Base-by-base conservation (phyloP, 306 rosid genomes). In the Leucaena leucocephala region DNA sequence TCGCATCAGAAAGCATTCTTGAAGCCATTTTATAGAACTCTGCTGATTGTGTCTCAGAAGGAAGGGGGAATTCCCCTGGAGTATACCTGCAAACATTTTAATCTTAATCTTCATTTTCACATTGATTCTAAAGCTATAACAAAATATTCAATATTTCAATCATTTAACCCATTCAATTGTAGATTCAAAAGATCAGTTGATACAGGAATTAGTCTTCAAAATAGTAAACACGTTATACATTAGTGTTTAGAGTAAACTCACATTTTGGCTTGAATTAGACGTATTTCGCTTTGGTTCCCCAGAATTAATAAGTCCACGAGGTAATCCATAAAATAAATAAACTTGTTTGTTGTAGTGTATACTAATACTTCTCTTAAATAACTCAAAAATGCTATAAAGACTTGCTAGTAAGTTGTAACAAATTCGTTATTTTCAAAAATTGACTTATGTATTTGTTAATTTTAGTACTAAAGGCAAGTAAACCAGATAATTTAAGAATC, bases 21-120 rank as follows among this genome's bases (percentile, higher is more conserved):
- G 99, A 95, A 50, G 98, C 98, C 96, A 83, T 88, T 90, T 75
- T 87, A 59, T 93, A 95, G 80, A 90, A 93, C 13, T 88, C 96
- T 57, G 96, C 91, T 4, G 99, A 91, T 58, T 89, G 85, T 43
- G 75, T 83, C 84, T 95, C 99, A 14, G 94, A 93, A 70, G 99
- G 99, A 82, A 95, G 81, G 9, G 99, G 99, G 27, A 87, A 93
- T 86, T 90, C 97, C 57, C 96, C 98, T 3, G 94, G 92, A 63
- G 89, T 83, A 67, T 91, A 95, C 90, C 99, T 95, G 88, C 72
- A 72, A 77, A 81, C 6, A 69, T 17, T 59, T 82, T 33, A 63
- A 80, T 54, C n/a, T 79, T 21, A 67, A 82, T 54, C 21, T 69
- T 86, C 81, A 80, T 58, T 33, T 75, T 68, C 71, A 80, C 45